phyloP scores from a whole-genome alignment of 352 stramenopile genomes.

The Globisporangium paroecandrum region DNA sequence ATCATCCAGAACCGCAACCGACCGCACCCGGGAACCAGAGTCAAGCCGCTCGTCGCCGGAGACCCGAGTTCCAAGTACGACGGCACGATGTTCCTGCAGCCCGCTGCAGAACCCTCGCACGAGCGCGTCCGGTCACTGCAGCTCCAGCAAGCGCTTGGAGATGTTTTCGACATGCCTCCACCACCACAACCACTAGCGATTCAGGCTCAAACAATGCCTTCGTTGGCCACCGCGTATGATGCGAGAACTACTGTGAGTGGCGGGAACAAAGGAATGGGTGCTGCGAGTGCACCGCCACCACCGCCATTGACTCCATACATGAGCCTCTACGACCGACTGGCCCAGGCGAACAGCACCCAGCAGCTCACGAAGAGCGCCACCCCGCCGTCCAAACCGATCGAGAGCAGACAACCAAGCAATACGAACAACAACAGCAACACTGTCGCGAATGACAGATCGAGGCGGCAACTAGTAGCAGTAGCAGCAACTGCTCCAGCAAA shows the following conservation, averaged over 20 bases:
- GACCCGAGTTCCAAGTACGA: slow-evolving; percentile 47
- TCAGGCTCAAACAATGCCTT: neutral
- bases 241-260: neutral
- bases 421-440: neutral
- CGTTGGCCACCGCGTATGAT: neutral
- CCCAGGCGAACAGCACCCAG: slow-evolving; percentile 40
- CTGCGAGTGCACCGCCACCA: neutral
- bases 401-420: slow-evolving; percentile 7
- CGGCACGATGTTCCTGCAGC: slow-evolving; percentile 51
- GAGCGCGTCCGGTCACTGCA: slow-evolving; percentile 28
- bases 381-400: slow-evolving; percentile 37
- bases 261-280: neutral
- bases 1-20: slow-evolving; percentile 50
- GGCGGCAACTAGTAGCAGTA: neutral
- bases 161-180: slow-evolving; percentile 6
- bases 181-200: neutral
- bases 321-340: slow-evolving; percentile 67
- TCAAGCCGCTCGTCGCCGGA: slow-evolving; percentile 34
- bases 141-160: slow-evolving; percentile 10
- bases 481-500: slow-evolving; percentile 8
- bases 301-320: slow-evolving; percentile 33
- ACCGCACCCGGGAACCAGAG: slow-evolving; percentile 33
- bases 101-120: slow-evolving; percentile 34
- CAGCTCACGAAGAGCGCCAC: slow-evolving; percentile 28
- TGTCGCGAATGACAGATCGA: neutral